Conservation (phyloP, 2,329 filamentous ascomycete genomes). For the Macroventuria anomochaeta region DNA sequence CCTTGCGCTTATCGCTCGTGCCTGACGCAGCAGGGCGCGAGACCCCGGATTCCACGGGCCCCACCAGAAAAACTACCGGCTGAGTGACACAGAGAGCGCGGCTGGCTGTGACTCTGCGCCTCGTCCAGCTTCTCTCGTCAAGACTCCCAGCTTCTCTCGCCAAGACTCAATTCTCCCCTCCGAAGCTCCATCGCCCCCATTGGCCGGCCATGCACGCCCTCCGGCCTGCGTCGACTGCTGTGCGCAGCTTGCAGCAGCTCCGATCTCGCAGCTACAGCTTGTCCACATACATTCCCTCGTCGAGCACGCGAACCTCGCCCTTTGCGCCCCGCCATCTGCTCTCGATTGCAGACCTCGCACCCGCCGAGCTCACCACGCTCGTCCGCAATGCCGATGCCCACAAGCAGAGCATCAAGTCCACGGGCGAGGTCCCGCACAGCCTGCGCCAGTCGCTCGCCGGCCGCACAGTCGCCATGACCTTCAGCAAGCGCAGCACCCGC, state of each 20-base stretch:
- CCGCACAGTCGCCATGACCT: conserved; percentile 91
- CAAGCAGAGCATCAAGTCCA: conserved; percentile 78
- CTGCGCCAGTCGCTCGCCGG: conserved; percentile 71
- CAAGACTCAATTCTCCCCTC: neutral
- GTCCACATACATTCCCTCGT: conserved; percentile 33
- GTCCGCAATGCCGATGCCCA: conserved; percentile 80
- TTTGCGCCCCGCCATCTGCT: conserved; percentile 83
- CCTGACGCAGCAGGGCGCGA: neutral
- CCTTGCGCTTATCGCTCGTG: conserved; percentile 2
- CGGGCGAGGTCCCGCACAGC: conserved; percentile 62
- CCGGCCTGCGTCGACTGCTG: conserved; percentile 37
- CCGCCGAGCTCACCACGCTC: conserved; percentile 78
- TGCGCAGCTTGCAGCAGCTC: conserved; percentile 37
- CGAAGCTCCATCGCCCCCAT: neutral
- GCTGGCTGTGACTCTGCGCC: conserved; percentile 29
- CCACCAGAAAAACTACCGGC: conserved; percentile 25
- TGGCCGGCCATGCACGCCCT: conserved; percentile 40
- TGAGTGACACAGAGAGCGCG: conserved; percentile 11
- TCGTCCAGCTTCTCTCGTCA: conserved; percentile 10
- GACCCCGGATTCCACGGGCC: conserved; percentile 18
- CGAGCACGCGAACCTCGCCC: conserved; percentile 58
- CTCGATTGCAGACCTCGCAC: conserved; percentile 84
- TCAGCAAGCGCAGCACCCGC: conserved; percentile 92
- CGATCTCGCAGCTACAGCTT: conserved; percentile 42
- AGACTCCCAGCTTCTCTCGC: neutral